Evolutionary conservation across 169 alveolate genomes (phyloP).

Genomic region (Plasmodium blacklocki): DNA sequence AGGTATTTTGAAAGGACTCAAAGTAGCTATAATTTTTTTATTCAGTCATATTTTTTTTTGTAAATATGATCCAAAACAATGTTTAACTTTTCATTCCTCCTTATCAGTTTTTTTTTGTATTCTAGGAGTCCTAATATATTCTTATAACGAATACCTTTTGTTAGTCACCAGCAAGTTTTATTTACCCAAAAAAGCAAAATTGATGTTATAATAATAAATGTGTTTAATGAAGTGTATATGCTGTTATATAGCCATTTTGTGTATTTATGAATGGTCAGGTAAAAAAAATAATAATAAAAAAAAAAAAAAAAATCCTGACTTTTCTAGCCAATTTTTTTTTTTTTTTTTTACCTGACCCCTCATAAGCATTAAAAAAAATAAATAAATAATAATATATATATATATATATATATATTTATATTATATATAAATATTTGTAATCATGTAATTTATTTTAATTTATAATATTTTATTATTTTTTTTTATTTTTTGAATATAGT

Average conservation of each 20-base stretch:
- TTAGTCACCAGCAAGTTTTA: slow-evolving; percentile 7
- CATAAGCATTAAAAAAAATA: too few relatives aligned
- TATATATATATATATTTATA: too few relatives aligned
- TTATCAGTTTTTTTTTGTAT: slow-evolving; percentile 75
- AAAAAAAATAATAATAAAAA: too few relatives aligned
- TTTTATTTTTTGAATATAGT: too few relatives aligned
- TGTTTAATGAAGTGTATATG: too few relatives aligned
- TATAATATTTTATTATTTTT: too few relatives aligned
- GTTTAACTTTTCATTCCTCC: slow-evolving; percentile 77
- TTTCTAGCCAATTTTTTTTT: neutral
- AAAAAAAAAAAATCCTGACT: too few relatives aligned
- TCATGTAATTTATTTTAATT: too few relatives aligned
- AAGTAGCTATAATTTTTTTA: slow-evolving; percentile 78
- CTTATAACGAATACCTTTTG: slow-evolving; percentile 32
- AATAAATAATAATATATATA: too few relatives aligned
- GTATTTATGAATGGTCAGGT: too few relatives aligned
- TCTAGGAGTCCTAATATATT: slow-evolving; percentile 51
- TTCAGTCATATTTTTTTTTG: slow-evolving; percentile 80
- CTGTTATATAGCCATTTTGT: too few relatives aligned
- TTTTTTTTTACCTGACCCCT: neutral
- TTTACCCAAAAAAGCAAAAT: neutral
- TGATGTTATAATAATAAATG: neutral
- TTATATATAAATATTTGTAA: too few relatives aligned
- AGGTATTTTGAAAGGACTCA: slow-evolving; percentile 80
- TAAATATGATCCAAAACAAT: slow-evolving; percentile 81